phyloP scores from a whole-genome alignment of 1,284 basidiomycete genomes.

The Fomitiporia mediterranea region DNA sequence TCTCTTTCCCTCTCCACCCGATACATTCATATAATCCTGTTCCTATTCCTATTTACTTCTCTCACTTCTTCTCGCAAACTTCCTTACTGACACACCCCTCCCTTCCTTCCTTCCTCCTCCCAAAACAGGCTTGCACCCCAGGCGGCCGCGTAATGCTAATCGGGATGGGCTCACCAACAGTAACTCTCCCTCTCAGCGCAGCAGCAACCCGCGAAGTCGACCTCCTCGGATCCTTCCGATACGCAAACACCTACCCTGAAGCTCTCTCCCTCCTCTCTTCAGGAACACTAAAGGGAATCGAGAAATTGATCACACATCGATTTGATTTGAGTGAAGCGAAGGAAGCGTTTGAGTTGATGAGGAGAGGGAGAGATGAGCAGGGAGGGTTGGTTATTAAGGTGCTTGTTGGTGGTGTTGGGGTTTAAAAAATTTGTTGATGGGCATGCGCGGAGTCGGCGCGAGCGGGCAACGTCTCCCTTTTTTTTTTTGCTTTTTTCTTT shows the following conservation, averaged over 20 bases:
- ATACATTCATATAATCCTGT: too few relatives aligned
- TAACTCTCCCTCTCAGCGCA: conserved; percentile 76
- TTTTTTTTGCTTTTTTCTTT: background rate
- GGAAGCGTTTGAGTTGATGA: conserved; percentile 76
- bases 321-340: conserved; percentile 62
- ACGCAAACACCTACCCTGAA: conserved; percentile 83
- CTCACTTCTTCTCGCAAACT: too few relatives aligned
- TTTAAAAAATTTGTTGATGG: too few relatives aligned
- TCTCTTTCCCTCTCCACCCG: background rate
- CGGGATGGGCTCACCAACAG: conserved; percentile 89
- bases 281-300: conserved; percentile 57
- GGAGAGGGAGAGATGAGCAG: conserved; percentile 68
- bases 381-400: conserved; percentile 85
- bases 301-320: conserved; percentile 79
- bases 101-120: background rate
- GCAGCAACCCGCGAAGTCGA: conserved; percentile 90
- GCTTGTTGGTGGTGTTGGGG: conserved; percentile 49
- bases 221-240: conserved; percentile 87
- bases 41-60: too few relatives aligned
- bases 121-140: conserved; percentile 62
- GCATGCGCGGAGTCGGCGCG: too few relatives aligned
- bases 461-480: background rate
- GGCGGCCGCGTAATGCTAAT: conserved; percentile 90
- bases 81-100: too few relatives aligned
- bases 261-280: conserved; percentile 76